These are phyloP conservation scores for Volvariella surrecta DNA, from an alignment of 1,284 basidiomycete species.

Conservation along the genomic window DNA sequence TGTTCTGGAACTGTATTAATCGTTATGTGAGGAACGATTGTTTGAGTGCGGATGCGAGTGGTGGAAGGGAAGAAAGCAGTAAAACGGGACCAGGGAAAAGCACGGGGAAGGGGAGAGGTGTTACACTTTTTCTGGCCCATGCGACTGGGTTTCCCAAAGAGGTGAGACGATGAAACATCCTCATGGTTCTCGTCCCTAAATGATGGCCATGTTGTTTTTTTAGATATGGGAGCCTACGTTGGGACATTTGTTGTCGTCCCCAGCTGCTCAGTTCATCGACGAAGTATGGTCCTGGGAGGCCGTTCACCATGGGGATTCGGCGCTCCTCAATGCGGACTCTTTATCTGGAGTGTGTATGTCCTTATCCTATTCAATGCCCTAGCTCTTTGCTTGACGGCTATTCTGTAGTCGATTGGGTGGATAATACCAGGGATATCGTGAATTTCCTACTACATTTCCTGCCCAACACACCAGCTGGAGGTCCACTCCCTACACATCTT, in stretches of 20 bases:
- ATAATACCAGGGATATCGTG: conserved; percentile 65
- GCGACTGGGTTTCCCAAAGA: conserved; percentile 83
- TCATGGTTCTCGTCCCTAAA: background rate
- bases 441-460: conserved; percentile 60
- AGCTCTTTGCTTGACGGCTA: background rate
- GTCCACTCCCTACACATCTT: conserved; percentile 40
- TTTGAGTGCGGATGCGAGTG: no score
- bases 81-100: conserved; percentile 1
- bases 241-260: conserved; percentile 33
- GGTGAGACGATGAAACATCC: conserved; percentile 25
- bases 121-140: conserved; percentile 69
- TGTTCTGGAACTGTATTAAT: conserved; percentile 50
- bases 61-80: background rate
- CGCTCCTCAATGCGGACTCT: conserved; percentile 48
- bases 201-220: no score
- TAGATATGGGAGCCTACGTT: conserved; percentile 66
- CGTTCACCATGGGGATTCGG: conserved; percentile 71
- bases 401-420: conserved; percentile 55
- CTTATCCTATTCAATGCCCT: background rate
- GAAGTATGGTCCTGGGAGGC: conserved; percentile 80
- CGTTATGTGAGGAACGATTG: conserved; percentile 36
- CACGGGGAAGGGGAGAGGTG: conserved; percentile 21
- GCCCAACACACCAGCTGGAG: conserved; percentile 27
- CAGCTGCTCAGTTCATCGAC: conserved; percentile 34
- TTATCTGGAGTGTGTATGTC: conserved; percentile 47